Percentiles rank a stretch among this genome's conserved stretches.
These are phyloP conservation scores for Zostera marina DNA, from an alignment of 116 monocot genomes.

Conservation along the genomic window DNA sequence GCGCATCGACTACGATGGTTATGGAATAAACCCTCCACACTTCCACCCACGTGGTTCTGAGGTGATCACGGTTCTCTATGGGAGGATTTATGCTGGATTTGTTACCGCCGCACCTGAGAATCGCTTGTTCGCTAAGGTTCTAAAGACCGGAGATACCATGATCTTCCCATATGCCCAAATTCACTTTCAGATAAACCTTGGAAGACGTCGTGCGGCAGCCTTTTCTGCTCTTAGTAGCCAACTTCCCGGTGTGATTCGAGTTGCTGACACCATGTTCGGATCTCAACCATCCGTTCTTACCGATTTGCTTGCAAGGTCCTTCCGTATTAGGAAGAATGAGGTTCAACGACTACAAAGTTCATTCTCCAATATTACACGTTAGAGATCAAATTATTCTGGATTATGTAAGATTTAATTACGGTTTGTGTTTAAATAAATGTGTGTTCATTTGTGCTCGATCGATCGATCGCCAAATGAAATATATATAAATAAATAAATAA, in stretches of 20 bases:
- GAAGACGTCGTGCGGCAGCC: constrained; percentile 7
- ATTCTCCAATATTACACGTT: no score
- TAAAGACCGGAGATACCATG: constrained; percentile 18
- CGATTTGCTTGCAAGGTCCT: constrained; percentile 15
- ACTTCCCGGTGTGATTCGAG: constrained; percentile 15
- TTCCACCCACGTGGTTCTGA: constrained; percentile 8
- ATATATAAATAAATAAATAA: no score
- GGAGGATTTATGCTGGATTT: constrained; percentile 20
- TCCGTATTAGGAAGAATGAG: constrained; percentile 11
- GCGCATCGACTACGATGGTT: neutral
- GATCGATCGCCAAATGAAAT: no score
- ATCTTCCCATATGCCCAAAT: constrained; percentile 25
- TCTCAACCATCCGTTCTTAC: constrained; percentile 1
- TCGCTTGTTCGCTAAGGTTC: constrained; percentile 12
- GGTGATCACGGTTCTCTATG: constrained; percentile 19
- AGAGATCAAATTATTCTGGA: no score
- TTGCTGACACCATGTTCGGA: constrained; percentile 16
- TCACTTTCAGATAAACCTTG: constrained; percentile 33
- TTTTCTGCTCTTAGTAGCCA: constrained; percentile 24
- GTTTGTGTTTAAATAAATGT: no score
- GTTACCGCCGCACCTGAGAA: constrained; percentile 12
- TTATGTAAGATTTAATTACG: no score
- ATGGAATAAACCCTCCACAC: neutral
- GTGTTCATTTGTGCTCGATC: no score
- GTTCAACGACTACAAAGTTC: neutral